Base-by-base conservation (phyloP, 352 stramenopile species). In the Elongisporangium prolatum region DNA sequence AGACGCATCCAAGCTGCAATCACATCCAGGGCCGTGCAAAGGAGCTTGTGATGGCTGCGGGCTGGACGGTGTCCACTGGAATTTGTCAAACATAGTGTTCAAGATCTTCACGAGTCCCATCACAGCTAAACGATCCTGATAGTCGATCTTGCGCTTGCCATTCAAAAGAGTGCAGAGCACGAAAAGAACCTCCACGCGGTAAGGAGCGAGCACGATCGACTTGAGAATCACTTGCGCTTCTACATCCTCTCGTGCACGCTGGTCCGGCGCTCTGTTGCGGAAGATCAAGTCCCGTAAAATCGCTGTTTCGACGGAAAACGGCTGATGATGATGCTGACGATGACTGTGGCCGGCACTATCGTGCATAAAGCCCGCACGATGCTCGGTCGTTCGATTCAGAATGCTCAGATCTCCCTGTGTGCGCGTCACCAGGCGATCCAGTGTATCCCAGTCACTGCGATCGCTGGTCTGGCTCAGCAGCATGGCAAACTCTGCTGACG, bases 121-220 rank as follows among this genome's bases (percentile, higher is more conserved):
- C 4, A 84, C 64, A 2, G 91, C 89, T 0, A 98, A 72, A 40
- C 74, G 69, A 40, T 96, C 81, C 54, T 98, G 91, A 38, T 96
- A 95, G 50, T 96, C 86, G 28, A 97, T 80, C 75, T 98, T 98
- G 37, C 95, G 79, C 57, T 97, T 94, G 47, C 93, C 93, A 18
- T 97, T 97, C n/a, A 98, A 70, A 18, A 99, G 68, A 13, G 93
- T 98, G 63, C 93, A 98, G 2, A 99, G 72, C 17, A 99, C 93
- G 67, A 99, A 98, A 17, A 99, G 77, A 57, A 99, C 88, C 69
- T 98, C 95, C 0, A 99, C 95, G 50, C 97, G 92, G 62, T 97
- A 97, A 20, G 89, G 89, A 3, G 86, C 86, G 16, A 98, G 58
- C n/a, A 97, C 73, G 48, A 98, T 89, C 14, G 87, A 93, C 65